A percentile compares a stretch with the other conserved stretches of the same genome.
phyloP scores from a whole-genome alignment of 1,284 basidiomycete species.

The Cyathus pygmaeus region DNA sequence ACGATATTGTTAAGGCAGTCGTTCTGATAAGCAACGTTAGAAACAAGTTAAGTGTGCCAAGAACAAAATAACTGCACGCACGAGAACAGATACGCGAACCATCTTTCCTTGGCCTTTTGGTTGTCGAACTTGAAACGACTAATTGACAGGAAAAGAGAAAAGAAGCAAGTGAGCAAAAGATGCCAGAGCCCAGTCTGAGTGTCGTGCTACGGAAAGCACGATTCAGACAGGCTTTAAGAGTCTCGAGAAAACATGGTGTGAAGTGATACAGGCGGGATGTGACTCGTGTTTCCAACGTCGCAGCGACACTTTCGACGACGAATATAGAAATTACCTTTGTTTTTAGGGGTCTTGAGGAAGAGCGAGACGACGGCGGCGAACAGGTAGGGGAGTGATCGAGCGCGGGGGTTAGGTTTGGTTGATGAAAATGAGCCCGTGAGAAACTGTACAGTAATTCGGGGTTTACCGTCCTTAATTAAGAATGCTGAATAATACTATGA shows the following conservation, averaged over 20 bases:
- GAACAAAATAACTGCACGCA: conserved; percentile 50
- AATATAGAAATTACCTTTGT: too few relatives aligned
- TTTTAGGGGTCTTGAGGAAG: too few relatives aligned
- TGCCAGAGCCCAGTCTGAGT: conserved; percentile 71
- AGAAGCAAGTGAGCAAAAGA: conserved; percentile 39
- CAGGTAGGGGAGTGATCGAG: too few relatives aligned
- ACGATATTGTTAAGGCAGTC: conserved; percentile 97
- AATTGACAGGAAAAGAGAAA: conserved; percentile 18
- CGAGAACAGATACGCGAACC: conserved; percentile 88
- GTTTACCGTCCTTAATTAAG: too few relatives aligned
- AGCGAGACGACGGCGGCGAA: neutral
- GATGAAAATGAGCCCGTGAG: too few relatives aligned
- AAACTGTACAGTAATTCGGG: neutral
- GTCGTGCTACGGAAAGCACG: conserved; percentile 82
- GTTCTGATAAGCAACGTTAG: conserved; percentile 57
- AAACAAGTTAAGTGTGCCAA: conserved; percentile 4
- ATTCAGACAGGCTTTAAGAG: conserved; percentile 72
- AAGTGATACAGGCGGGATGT: too few relatives aligned
- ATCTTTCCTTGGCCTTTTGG: conserved; percentile 57
- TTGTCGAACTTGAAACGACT: conserved; percentile 38
- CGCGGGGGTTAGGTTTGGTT: too few relatives aligned
- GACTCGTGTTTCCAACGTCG: too few relatives aligned
- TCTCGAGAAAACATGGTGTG: too few relatives aligned
- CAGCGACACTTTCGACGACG: too few relatives aligned
- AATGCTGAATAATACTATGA: too few relatives aligned